Conservation (phyloP, 2,329 filamentous ascomycete species). For the Penicillium sclerotigenum region DNA sequence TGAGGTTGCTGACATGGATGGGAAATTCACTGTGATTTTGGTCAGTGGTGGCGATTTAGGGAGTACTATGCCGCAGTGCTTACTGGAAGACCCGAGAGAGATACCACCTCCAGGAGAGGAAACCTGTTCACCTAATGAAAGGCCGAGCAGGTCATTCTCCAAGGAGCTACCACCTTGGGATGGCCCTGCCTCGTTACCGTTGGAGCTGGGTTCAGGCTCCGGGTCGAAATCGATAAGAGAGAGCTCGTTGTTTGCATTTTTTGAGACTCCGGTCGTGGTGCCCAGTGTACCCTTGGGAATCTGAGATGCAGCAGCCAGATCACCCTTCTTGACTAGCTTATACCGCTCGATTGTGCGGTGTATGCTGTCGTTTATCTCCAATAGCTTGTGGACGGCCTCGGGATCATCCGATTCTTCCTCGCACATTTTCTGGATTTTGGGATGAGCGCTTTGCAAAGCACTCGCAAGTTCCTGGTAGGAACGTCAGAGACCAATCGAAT, state of each 20-base stretch:
- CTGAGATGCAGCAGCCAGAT: conserved; percentile 76
- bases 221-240: conserved; percentile 88
- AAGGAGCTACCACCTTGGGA: conserved; percentile 61
- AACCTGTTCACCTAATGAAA: conserved; percentile 71
- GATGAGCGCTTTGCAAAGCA: conserved; percentile 86
- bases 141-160: conserved; percentile 85
- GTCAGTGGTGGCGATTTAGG: not conserved
- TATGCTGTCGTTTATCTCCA: conserved; percentile 99
- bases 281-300: conserved; percentile 78
- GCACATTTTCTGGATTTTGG: conserved; percentile 99
- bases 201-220: conserved; percentile 47
- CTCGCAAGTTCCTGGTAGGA: conserved; percentile 71
- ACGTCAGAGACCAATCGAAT: not conserved
- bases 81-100: conserved; percentile 68
- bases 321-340: conserved; percentile 92
- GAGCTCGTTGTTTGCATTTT: conserved; percentile 71
- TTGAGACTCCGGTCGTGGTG: conserved; percentile 61
- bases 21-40: conserved; percentile 34
- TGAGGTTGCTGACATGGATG: conserved; percentile 30
- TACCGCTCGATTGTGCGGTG: conserved; percentile 94
- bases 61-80: conserved; percentile 21
- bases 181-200: conserved; percentile 44
- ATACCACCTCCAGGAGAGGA: conserved; percentile 79
- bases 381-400: conserved; percentile 88
- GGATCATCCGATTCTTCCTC: conserved; percentile 97